A percentile compares a stretch with the other conserved stretches of the same genome.
These are phyloP conservation scores for Globisporangium orthogonon DNA, from an alignment of 352 stramenopile genomes.

Conservation along the genomic window DNA sequence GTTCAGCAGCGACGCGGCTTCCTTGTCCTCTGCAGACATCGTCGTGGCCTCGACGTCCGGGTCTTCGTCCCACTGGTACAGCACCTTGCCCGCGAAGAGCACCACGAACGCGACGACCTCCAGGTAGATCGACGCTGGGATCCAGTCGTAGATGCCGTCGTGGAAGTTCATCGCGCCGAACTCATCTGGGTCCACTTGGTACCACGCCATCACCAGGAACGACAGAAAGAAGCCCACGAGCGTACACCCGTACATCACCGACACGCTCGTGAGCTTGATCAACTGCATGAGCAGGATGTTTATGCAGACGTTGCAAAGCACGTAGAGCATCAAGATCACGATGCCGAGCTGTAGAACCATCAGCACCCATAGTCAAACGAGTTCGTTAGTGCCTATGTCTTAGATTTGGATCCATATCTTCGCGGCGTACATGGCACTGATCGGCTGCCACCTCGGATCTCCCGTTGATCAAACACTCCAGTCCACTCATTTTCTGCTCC, in stretches of 20 bases:
- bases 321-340: conserved; percentile 58
- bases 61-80: conserved; percentile 80
- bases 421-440: conserved; percentile 56
- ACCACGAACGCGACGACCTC: conserved; percentile 67
- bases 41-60: conserved; percentile 76
- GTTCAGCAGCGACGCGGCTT: conserved; percentile 65
- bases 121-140: conserved; percentile 59
- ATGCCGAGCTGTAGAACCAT: conserved; percentile 46
- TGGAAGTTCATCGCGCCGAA: conserved; percentile 54
- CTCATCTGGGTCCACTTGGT: conserved; percentile 66
- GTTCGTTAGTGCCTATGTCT: not conserved
- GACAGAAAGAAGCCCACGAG: conserved; percentile 66
- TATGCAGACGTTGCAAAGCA: conserved; percentile 74
- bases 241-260: conserved; percentile 70
- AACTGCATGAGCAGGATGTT: conserved; percentile 70
- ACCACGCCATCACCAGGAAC: conserved; percentile 69
- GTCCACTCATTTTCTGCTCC: conserved; percentile 72
- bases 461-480: conserved; percentile 76
- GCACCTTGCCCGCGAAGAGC: conserved; percentile 57
- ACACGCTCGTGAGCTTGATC: conserved; percentile 70
- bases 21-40: conserved; percentile 79
- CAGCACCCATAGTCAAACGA: not conserved
- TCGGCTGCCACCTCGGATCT: conserved; percentile 60
- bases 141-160: conserved; percentile 60
- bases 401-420: not conserved